These are phyloP conservation scores for Tilletia caries DNA, from an alignment of 1,284 basidiomycete genomes.

Conservation along the genomic window DNA sequence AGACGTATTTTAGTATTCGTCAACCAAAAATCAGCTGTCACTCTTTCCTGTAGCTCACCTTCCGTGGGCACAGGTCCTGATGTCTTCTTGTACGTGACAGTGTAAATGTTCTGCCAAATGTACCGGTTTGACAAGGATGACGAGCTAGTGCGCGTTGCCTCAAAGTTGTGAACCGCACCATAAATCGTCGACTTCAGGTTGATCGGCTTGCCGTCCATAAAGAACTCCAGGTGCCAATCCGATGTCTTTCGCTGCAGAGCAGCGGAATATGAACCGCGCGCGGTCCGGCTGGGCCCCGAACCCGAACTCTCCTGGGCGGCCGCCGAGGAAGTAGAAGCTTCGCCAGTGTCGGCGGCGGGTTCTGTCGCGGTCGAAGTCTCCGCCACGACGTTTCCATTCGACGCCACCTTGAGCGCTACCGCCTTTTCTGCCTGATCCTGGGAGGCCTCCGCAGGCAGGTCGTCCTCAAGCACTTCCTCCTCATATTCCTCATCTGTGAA, in stretches of 20 bases:
- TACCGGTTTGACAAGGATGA: constrained; percentile 54
- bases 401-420: constrained; percentile 39
- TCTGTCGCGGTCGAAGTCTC: constrained; percentile 64
- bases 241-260: constrained; percentile 84
- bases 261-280: constrained; percentile 75
- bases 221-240: constrained; percentile 96
- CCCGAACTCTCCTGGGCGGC: constrained; percentile 9
- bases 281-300: constrained; percentile 24
- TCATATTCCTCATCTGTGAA: constrained; percentile 44
- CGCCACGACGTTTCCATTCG: constrained; percentile 70
- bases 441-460: constrained; percentile 28
- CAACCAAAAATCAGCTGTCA: neutral
- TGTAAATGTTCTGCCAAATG: constrained; percentile 85
- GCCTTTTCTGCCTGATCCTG: constrained; percentile 31
- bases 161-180: constrained; percentile 81
- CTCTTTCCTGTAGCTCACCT: constrained; percentile 14
- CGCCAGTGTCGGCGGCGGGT: neutral
- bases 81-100: constrained; percentile 88
- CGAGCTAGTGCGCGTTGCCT: neutral
- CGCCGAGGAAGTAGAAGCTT: constrained; percentile 22
- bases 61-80: constrained; percentile 66
- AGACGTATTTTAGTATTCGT: too few relatives aligned
- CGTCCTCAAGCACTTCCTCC: constrained; percentile 41
- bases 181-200: constrained; percentile 88
- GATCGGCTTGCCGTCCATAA: constrained; percentile 77